A percentile compares a stretch with the other conserved stretches of the same genome.
Conservation (phyloP, 345 rosid species). For the Rhodamnia rubescens region DNA sequence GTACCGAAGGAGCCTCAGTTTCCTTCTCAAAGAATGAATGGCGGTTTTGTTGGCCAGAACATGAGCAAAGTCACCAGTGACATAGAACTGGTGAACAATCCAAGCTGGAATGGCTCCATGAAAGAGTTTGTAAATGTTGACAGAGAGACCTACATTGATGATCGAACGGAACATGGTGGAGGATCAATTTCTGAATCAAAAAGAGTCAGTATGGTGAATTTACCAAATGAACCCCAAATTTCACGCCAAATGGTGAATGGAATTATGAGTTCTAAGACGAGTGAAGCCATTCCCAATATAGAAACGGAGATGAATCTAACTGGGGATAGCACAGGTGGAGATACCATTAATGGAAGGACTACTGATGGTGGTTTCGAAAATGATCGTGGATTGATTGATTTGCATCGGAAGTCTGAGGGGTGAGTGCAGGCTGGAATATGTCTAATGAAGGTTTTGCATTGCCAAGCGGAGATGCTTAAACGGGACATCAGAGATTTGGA, state of each 20-base stretch:
- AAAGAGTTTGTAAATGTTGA: constrained; percentile 24
- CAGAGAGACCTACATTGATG: not conserved
- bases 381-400: not conserved
- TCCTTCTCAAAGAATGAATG: constrained; percentile 36
- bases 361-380: not conserved
- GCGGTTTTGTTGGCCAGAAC: constrained; percentile 25
- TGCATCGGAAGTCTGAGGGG: not conserved
- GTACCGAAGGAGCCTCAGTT: constrained; percentile 33
- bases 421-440: not conserved
- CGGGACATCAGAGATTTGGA: not conserved
- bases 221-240: not conserved
- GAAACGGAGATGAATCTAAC: not conserved
- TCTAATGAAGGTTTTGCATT: not conserved
- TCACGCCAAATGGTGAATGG: not conserved
- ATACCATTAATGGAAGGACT: not conserved
- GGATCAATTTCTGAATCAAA: not conserved
- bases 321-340: not conserved
- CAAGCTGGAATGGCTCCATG: constrained; percentile 39
- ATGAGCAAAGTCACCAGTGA: constrained; percentile 38
- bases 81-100: constrained; percentile 65
- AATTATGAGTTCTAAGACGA: not conserved
- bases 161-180: not conserved
- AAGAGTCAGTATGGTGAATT: not conserved
- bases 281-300: not conserved
- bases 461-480: not conserved